phyloP scores from a whole-genome alignment of 2,329 filamentous ascomycete genomes.

The Myriosclerotinia curreyana region DNA sequence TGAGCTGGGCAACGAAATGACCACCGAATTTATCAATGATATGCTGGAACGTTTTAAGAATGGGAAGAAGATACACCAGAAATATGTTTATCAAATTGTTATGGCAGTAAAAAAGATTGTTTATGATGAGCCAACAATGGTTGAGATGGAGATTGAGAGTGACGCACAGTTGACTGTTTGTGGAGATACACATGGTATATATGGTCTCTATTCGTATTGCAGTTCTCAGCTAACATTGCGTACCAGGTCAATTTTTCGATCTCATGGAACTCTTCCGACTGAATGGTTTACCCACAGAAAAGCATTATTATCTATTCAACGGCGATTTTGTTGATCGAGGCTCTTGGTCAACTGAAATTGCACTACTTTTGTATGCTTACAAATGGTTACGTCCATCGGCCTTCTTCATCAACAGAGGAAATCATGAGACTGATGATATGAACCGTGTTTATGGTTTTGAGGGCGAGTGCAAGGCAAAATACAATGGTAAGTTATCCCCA shows the following conservation, averaged over 20 bases:
- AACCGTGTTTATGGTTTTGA: conserved; percentile 98
- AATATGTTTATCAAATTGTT: conserved; percentile 97
- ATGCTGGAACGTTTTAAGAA: conserved; percentile 96
- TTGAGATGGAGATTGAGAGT: conserved; percentile 78
- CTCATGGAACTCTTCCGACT: conserved; percentile 92
- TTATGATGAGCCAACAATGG: conserved; percentile 93
- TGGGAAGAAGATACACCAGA: conserved; percentile 91
- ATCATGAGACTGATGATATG: conserved; percentile 99
- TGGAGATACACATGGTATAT: conserved; percentile 90
- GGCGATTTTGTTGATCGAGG: conserved; percentile 98
- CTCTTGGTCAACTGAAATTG: conserved; percentile 98
- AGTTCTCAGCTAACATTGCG: background rate
- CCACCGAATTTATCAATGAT: conserved; percentile 92
- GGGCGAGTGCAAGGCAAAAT: conserved; percentile 97
- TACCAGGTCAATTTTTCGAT: conserved; percentile 91
- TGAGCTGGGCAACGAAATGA: conserved; percentile 77
- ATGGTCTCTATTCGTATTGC: conserved; percentile 31
- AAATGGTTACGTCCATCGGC: conserved; percentile 87
- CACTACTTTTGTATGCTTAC: conserved; percentile 88
- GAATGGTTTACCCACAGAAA: conserved; percentile 79
- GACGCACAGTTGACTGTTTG: conserved; percentile 86
- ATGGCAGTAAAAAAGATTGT: conserved; percentile 85
- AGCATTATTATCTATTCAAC: conserved; percentile 95
- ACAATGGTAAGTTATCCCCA: conserved; percentile 67
- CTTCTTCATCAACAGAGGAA: conserved; percentile 96